Percentiles rank a stretch among this genome's conserved stretches.
Conservation (phyloP, 495 filamentous ascomycete species). For the Hypoxylon fuscum region DNA sequence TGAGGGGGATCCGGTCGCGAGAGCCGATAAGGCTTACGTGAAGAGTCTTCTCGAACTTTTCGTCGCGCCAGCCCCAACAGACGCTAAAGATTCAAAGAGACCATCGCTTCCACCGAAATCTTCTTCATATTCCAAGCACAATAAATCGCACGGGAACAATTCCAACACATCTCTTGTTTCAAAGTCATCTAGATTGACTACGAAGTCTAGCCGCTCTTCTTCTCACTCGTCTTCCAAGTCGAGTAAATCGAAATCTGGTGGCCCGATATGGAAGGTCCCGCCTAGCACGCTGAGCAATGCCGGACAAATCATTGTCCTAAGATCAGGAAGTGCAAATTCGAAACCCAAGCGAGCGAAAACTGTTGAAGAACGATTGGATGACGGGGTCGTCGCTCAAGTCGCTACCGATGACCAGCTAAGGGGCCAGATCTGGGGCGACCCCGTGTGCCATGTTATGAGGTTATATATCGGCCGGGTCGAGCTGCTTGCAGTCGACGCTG, state of each 20-base stretch:
- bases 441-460: constrained; percentile 79
- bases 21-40: constrained; percentile 79
- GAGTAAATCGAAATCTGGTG: constrained; percentile 20
- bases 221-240: constrained; percentile 37
- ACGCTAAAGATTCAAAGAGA: constrained; percentile 20
- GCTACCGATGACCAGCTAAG: constrained; percentile 71
- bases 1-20: constrained; percentile 81
- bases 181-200: constrained; percentile 37
- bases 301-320: constrained; percentile 71
- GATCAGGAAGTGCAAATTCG: constrained; percentile 50
- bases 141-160: constrained; percentile 32
- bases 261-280: constrained; percentile 70
- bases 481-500: constrained; percentile 70
- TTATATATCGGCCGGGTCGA: constrained; percentile 76
- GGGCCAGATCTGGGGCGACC: constrained; percentile 79
- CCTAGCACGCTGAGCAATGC: constrained; percentile 69
- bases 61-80: constrained; percentile 65
- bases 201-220: constrained; percentile 22
- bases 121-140: constrained; percentile 17
- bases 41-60: constrained; percentile 75
- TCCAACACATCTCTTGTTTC: constrained; percentile 44
- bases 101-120: constrained; percentile 22
- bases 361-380: constrained; percentile 52
- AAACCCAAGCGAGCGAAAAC: constrained; percentile 47
- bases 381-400: constrained; percentile 68